Evolutionary conservation across 139 green algal species (phyloP).

Genomic region (Closterium sp.): DNA sequence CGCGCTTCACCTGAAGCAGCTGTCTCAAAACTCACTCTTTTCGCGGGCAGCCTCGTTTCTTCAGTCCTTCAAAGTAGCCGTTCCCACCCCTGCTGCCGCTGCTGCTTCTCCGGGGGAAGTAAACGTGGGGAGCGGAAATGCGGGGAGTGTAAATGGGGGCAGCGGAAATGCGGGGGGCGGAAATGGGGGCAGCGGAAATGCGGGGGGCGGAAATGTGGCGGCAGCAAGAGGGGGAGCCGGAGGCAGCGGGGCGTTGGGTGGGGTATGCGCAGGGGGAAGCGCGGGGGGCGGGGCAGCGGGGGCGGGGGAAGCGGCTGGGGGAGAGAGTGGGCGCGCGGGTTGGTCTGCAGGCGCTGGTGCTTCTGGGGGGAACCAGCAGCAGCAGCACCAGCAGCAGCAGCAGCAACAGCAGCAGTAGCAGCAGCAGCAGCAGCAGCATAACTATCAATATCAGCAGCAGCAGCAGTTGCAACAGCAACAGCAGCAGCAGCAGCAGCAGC

Average conservation of each 20-base stretch:
- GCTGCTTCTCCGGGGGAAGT: background rate
- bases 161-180: too few species aligned
- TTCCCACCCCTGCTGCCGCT: background rate
- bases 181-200: too few species aligned
- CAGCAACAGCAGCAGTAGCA: background rate
- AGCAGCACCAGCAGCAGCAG: background rate
- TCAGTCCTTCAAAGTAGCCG: background rate
- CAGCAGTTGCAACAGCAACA: too few species aligned
- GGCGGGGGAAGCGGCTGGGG: too few species aligned
- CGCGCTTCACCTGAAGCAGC: background rate
- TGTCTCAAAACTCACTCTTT: background rate
- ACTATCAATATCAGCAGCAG: background rate
- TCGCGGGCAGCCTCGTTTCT: background rate
- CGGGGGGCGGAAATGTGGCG: too few species aligned
- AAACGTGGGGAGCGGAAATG: background rate
- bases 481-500: conserved; percentile 1
- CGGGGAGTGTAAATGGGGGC: too few species aligned
- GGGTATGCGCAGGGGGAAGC: too few species aligned
- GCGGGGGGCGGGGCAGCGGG: too few species aligned
- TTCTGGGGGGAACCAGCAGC: background rate
- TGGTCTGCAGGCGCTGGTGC: too few species aligned
- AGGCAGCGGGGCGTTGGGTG: too few species aligned
- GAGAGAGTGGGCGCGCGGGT: too few species aligned
- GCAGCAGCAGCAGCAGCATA: background rate
- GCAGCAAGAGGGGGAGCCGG: too few species aligned